Percentiles rank a stretch among this genome's conserved stretches.
Conservation (phyloP, 2,329 filamentous ascomycete species). For the Pyricularia sp. region DNA sequence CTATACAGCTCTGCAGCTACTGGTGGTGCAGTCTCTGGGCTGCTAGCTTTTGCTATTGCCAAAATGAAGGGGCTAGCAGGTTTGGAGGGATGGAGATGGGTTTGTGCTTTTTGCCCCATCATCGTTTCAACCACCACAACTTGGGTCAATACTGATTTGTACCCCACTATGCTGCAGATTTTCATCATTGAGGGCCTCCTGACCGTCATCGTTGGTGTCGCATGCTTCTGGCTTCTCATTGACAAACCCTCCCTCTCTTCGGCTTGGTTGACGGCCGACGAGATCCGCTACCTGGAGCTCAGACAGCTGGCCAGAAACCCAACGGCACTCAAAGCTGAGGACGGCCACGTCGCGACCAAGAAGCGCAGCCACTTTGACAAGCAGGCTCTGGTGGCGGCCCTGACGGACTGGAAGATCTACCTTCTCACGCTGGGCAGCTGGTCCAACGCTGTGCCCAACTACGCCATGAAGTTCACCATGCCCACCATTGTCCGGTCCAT, state of each 20-base stretch:
- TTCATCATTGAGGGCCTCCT: slow-evolving; percentile 42
- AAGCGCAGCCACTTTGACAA: slow-evolving; percentile 19
- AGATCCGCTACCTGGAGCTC: slow-evolving; percentile 29
- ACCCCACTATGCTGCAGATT: slow-evolving; percentile 37
- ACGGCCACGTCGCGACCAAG: not conserved
- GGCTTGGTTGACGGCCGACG: slow-evolving; percentile 26
- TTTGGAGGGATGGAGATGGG: slow-evolving; percentile 19
- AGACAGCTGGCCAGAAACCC: slow-evolving; percentile 21
- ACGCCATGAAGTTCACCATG: slow-evolving; percentile 28
- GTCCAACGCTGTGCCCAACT: slow-evolving; percentile 25
- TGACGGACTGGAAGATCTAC: slow-evolving; percentile 37
- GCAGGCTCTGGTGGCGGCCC: slow-evolving; percentile 23
- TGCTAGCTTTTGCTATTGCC: slow-evolving; percentile 7
- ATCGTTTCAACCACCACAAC: slow-evolving; percentile 30
- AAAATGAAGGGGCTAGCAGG: slow-evolving; percentile 6
- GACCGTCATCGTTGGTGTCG: slow-evolving; percentile 25
- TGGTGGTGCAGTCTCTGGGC: slow-evolving; percentile 7
- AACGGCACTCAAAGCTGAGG: not conserved
- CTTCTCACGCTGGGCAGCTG: slow-evolving; percentile 31
- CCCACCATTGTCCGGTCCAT: slow-evolving; percentile 31
- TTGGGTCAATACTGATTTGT: slow-evolving; percentile 15
- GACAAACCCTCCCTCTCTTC: slow-evolving; percentile 27
- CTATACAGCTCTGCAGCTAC: slow-evolving; percentile 8
- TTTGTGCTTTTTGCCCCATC: slow-evolving; percentile 36
- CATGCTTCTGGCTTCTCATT: slow-evolving; percentile 36